These are phyloP conservation scores for Jatropha curcas DNA, from an alignment of 345 rosid genomes.

Conservation along the genomic window DNA sequence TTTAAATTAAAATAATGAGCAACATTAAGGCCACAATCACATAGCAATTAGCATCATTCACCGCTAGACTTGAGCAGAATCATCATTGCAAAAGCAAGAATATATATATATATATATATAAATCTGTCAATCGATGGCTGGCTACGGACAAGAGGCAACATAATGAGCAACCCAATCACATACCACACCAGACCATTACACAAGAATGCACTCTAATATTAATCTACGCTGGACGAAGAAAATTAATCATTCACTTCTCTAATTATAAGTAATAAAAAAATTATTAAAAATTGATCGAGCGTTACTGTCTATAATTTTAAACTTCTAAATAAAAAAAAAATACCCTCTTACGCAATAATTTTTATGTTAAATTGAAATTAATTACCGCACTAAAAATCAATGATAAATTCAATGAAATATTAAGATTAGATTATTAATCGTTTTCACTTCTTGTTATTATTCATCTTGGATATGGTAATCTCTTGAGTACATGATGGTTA, in stretches of 20 bases:
- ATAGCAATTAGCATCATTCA: background rate
- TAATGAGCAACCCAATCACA: background rate
- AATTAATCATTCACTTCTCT: too few relatives aligned
- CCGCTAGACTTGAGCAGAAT: background rate
- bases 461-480: constrained; percentile 3
- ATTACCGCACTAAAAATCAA: too few relatives aligned
- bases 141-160: background rate
- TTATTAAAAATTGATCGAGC: too few relatives aligned
- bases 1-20: too few relatives aligned
- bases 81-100: background rate
- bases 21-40: background rate
- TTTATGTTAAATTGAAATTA: too few relatives aligned
- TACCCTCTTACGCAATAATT: too few relatives aligned
- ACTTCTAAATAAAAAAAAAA: too few relatives aligned
- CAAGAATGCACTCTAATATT: background rate
- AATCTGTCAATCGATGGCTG: background rate
- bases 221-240: too few relatives aligned
- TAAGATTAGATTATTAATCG: too few relatives aligned
- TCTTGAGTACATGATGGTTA: background rate
- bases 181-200: background rate
- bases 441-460: background rate
- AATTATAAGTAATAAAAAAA: background rate
- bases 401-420: too few relatives aligned
- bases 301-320: too few relatives aligned
- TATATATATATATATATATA: background rate